These are phyloP conservation scores for Withania somnifera DNA, from an alignment of 305 asterid genomes.

Conservation along the genomic window DNA sequence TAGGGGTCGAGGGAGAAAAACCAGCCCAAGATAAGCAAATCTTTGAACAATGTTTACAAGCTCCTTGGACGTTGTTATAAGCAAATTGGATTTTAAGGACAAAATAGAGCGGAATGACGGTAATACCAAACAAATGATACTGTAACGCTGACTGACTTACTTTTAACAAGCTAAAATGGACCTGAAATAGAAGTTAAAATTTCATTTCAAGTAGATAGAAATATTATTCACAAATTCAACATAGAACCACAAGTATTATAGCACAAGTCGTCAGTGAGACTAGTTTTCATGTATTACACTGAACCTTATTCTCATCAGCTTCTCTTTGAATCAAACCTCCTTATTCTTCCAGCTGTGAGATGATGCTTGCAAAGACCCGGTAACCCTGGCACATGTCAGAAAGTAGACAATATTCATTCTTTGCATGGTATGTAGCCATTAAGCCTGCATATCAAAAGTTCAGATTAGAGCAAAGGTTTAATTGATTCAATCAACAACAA, in stretches of 20 bases:
- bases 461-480: neutral
- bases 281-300: neutral
- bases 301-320: neutral
- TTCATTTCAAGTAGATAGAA: neutral
- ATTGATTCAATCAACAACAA: neutral
- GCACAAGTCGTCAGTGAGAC: neutral
- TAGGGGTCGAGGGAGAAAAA: too few relatives aligned
- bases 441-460: slow-evolving; percentile 44
- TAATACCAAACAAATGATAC: neutral
- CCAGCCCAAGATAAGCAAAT: too few relatives aligned
- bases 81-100: too few relatives aligned
- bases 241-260: neutral
- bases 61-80: too few relatives aligned
- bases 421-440: slow-evolving; percentile 96
- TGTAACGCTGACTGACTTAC: neutral
- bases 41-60: too few relatives aligned
- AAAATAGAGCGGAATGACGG: too few relatives aligned
- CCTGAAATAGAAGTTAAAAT: neutral
- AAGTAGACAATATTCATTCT: slow-evolving; percentile 88
- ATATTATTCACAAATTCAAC: neutral
- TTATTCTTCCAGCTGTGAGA: slow-evolving; percentile 73
- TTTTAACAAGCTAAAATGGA: neutral
- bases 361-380: slow-evolving; percentile 58
- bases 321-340: neutral
- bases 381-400: slow-evolving; percentile 93